These are phyloP conservation scores for Sarocladium oryzae DNA, from an alignment of 2,329 filamentous ascomycete species.

Conservation along the genomic window DNA sequence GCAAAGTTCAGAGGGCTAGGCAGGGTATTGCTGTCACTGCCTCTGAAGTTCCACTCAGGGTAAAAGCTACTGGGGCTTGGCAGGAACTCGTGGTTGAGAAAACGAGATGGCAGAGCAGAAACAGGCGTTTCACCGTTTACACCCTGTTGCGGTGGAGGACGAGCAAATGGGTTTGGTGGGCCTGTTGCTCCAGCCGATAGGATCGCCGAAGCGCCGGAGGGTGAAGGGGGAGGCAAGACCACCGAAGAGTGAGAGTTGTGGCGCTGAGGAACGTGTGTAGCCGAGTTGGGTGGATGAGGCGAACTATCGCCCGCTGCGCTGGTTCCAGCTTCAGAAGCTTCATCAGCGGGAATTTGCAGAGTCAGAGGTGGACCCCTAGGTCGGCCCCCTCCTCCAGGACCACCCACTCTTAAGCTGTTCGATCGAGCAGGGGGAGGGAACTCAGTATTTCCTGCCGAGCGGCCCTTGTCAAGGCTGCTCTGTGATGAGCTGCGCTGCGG, in stretches of 20 bases:
- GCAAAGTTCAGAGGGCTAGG: constrained; percentile 91
- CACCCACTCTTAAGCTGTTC: constrained; percentile 62
- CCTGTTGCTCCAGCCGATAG: constrained; percentile 87
- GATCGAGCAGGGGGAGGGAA: constrained; percentile 69
- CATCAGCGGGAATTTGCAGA: constrained; percentile 83
- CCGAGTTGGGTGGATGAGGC: constrained; percentile 51
- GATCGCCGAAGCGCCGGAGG: constrained; percentile 76
- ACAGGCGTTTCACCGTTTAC: constrained; percentile 62
- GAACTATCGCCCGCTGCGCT: constrained; percentile 67
- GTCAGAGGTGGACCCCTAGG: constrained; percentile 75
- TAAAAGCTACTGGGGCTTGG: constrained; percentile 92
- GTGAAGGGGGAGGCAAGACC: constrained; percentile 87
- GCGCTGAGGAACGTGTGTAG: constrained; percentile 47
- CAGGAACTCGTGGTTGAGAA: constrained; percentile 79
- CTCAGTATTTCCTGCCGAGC: constrained; percentile 38
- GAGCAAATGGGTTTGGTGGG: constrained; percentile 90
- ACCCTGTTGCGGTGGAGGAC: constrained; percentile 69
- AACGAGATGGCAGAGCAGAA: constrained; percentile 87
- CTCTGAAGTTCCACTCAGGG: constrained; percentile 75
- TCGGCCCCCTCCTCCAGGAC: constrained; percentile 54
- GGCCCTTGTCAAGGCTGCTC: constrained; percentile 37
- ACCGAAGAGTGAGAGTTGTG: constrained; percentile 58
- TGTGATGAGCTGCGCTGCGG: constrained; percentile 44
- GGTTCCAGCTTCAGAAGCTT: constrained; percentile 70
- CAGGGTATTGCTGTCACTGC: constrained; percentile 73